Evolutionary conservation across 73 alveolate species (phyloP).

Genomic region (Urostyla sp.): DNA sequence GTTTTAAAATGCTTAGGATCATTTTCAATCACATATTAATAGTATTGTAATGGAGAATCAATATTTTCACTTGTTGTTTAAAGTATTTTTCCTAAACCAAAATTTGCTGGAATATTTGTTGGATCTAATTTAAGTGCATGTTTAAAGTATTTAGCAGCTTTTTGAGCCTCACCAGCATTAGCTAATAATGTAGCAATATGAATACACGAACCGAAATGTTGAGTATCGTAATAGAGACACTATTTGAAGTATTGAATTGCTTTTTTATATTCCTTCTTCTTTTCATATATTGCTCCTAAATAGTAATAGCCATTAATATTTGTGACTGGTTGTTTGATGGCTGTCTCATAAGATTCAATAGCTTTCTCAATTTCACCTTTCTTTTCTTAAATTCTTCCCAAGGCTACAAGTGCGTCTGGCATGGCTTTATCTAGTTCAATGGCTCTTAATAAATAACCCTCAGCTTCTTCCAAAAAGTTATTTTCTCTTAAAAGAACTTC

Average conservation of each 20-base stretch:
- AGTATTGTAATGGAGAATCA: constrained; percentile 80
- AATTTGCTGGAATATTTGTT: constrained; percentile 82
- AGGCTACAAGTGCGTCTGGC: constrained; percentile 84
- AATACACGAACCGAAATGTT: constrained; percentile 85
- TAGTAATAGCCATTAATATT: constrained; percentile 78
- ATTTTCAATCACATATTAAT: constrained; percentile 69
- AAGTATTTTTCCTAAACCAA: constrained; percentile 83
- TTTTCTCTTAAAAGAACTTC: constrained; percentile 73
- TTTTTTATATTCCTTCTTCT: constrained; percentile 80
- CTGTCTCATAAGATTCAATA: constrained; percentile 69
- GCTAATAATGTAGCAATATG: constrained; percentile 86
- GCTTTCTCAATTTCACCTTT: constrained; percentile 82
- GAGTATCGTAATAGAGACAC: constrained; percentile 68
- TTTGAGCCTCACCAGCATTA: constrained; percentile 78
- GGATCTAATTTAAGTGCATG: constrained; percentile 88
- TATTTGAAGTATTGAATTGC: constrained; percentile 73
- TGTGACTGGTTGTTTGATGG: constrained; percentile 76
- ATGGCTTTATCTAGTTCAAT: constrained; percentile 75
- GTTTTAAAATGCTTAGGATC: constrained; percentile 87
- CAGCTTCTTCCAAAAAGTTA: constrained; percentile 76
- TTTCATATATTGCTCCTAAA: constrained; percentile 84
- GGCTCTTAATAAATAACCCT: constrained; percentile 72
- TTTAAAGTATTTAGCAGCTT: constrained; percentile 89
- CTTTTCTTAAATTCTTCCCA: constrained; percentile 88
- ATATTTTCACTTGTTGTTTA: constrained; percentile 78